Conservation (phyloP, 2,329 filamentous ascomycete genomes). For the Arthrobotrys sphaeroides region DNA sequence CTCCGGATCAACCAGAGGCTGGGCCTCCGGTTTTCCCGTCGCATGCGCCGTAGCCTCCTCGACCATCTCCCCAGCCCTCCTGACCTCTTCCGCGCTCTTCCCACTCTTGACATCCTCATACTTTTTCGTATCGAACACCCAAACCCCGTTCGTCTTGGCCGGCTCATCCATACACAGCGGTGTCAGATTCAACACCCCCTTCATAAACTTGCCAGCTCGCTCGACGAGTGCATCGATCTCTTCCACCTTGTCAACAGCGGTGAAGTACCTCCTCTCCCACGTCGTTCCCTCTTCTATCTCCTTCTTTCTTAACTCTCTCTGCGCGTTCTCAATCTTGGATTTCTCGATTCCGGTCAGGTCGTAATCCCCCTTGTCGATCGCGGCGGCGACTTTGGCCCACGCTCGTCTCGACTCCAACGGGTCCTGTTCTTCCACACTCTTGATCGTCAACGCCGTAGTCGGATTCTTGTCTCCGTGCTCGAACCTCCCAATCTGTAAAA, state of each 20-base stretch:
- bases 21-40: conserved; percentile 11
- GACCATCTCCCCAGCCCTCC: conserved; percentile 28
- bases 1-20: conserved; percentile 32
- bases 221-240: conserved; percentile 63
- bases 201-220: conserved; percentile 59
- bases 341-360: conserved; percentile 81
- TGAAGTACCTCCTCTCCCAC: conserved; percentile 90
- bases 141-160: conserved; percentile 75
- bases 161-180: conserved; percentile 64
- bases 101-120: conserved; percentile 47
- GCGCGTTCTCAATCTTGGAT: conserved; percentile 86
- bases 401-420: conserved; percentile 86
- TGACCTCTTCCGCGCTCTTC: conserved; percentile 19
- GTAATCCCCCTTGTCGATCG: conserved; percentile 84
- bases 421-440: conserved; percentile 80
- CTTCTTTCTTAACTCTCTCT: conserved; percentile 77
- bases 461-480: conserved; percentile 67
- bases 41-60: conserved; percentile 34
- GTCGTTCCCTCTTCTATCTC: conserved; percentile 77
- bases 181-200: conserved; percentile 57
- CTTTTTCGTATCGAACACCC: conserved; percentile 70
- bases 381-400: conserved; percentile 84
- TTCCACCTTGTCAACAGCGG: conserved; percentile 64
- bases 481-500: conserved; percentile 68
- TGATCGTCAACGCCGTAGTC: conserved; percentile 75